phyloP scores from a whole-genome alignment of 768 basidiomycete genomes.

The Mycena venus region DNA sequence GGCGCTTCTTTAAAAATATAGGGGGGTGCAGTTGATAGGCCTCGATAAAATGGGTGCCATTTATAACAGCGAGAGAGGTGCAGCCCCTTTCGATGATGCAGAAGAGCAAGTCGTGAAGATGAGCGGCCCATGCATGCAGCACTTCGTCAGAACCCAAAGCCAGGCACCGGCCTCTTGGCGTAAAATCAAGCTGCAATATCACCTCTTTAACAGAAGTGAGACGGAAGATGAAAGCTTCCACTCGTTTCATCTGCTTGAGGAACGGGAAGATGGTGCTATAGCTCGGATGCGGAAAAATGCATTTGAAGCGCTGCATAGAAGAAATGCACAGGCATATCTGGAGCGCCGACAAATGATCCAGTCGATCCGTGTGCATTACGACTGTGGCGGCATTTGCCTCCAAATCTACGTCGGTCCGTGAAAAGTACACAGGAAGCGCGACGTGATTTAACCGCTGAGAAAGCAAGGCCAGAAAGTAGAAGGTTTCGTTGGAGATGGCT shows the following conservation, averaged over 20 bases:
- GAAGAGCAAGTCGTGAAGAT: background rate
- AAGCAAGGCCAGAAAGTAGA: background rate
- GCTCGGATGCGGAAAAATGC: background rate
- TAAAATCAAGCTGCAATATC: background rate
- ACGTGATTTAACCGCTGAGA: background rate
- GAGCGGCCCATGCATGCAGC: background rate
- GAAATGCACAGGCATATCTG: background rate
- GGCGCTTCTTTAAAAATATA: background rate
- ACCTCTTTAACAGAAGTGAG: conserved; percentile 2
- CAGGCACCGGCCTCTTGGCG: background rate
- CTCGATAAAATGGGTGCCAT: background rate
- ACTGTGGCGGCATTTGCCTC: background rate
- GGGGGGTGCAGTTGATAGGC: background rate
- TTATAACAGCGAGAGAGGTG: background rate
- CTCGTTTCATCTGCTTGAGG: background rate
- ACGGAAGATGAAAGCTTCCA: background rate
- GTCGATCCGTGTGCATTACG: background rate
- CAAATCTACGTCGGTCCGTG: background rate
- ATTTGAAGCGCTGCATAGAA: background rate
- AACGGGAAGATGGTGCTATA: background rate
- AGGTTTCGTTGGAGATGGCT: background rate
- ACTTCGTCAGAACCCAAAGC: background rate
- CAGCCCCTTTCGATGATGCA: background rate
- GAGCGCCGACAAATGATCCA: background rate
- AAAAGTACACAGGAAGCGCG: no score